These are phyloP conservation scores for Psilocybe cyanescens DNA, from an alignment of 768 basidiomycete species.

Conservation along the genomic window DNA sequence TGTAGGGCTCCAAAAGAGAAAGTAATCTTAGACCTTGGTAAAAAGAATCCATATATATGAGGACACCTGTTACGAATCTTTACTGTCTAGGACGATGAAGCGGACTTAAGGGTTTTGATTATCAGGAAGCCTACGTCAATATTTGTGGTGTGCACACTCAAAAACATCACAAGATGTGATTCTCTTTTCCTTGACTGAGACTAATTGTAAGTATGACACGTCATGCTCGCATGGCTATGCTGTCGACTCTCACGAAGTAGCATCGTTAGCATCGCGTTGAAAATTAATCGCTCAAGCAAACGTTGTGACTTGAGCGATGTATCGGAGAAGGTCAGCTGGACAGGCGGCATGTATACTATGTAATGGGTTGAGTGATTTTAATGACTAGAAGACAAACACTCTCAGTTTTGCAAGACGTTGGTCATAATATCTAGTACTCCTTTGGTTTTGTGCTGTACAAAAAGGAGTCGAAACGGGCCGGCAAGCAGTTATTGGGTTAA, in stretches of 20 bases:
- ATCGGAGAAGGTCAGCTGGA: too few relatives aligned
- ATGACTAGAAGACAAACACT: neutral
- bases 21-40: slow-evolving; percentile 11
- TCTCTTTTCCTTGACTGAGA: neutral
- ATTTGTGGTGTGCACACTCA: neutral
- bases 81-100: neutral
- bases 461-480: neutral
- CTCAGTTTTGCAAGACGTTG: too few relatives aligned
- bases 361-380: too few relatives aligned
- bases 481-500: neutral
- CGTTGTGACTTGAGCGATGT: too few relatives aligned
- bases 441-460: neutral
- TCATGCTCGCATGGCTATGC: neutral
- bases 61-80: neutral
- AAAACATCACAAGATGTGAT: slow-evolving; percentile 5
- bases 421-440: too few relatives aligned
- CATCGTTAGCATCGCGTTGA: too few relatives aligned
- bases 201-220: neutral
- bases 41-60: slow-evolving; percentile 1
- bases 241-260: neutral
- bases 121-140: slow-evolving; percentile 17
- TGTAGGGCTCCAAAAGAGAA: neutral
- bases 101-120: slow-evolving; percentile 14
- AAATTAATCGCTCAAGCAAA: too few relatives aligned
- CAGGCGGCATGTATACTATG: too few relatives aligned